Conservation (phyloP, 345 rosid species). For the Viola odorata region DNA sequence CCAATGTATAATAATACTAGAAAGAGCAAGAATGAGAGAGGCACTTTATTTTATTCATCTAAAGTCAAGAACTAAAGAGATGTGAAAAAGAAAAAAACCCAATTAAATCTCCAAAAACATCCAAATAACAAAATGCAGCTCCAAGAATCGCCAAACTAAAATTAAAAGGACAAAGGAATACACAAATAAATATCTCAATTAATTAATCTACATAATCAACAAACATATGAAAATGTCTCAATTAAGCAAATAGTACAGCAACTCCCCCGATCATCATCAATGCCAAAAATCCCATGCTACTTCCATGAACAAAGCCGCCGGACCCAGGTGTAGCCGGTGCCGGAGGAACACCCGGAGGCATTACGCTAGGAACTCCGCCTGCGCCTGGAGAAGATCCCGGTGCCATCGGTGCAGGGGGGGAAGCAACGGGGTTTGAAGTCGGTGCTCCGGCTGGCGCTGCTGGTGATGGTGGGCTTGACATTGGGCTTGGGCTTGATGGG, state of each 20-base stretch:
- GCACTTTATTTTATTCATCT: slow-evolving; percentile 21
- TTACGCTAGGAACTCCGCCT: background rate
- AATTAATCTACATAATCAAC: slow-evolving; percentile 16
- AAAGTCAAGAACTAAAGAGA: slow-evolving; percentile 27
- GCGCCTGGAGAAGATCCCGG: background rate
- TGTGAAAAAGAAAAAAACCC: slow-evolving; percentile 18
- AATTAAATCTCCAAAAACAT: slow-evolving; percentile 18
- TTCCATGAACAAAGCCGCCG: slow-evolving; percentile 27
- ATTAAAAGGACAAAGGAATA: slow-evolving; percentile 21
- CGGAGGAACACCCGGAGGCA: background rate
- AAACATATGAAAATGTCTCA: background rate
- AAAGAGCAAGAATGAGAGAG: slow-evolving; percentile 12
- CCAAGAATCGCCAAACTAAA: slow-evolving; percentile 21
- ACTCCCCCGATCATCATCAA: slow-evolving; percentile 26
- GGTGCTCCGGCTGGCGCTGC: slow-evolving; percentile 3
- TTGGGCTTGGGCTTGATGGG: too few relatives aligned
- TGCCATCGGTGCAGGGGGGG: slow-evolving; percentile 2
- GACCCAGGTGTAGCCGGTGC: slow-evolving; percentile 4
- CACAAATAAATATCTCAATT: slow-evolving; percentile 29
- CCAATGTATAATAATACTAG: background rate
- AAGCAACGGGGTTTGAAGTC: background rate
- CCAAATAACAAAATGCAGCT: slow-evolving; percentile 29
- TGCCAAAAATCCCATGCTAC: slow-evolving; percentile 23
- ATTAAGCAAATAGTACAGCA: slow-evolving; percentile 32
- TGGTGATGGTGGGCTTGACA: background rate